phyloP scores from a whole-genome alignment of 2,329 filamentous ascomycete species.

The Botrytis cinerea region DNA sequence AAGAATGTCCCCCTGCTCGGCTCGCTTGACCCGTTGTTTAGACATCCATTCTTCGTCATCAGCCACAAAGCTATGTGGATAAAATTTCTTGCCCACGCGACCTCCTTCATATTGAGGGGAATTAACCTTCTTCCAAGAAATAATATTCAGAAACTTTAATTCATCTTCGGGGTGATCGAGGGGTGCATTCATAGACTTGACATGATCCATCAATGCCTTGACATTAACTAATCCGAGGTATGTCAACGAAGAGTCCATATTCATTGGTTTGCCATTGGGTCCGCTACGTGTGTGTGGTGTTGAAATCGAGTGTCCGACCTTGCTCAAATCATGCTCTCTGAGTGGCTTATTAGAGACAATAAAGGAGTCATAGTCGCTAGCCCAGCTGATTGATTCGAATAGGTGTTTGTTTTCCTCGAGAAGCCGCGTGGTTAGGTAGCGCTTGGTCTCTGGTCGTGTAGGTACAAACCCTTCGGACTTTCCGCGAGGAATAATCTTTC shows the following conservation, averaged over 20 bases:
- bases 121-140: constrained; percentile 28
- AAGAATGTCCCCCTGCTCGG: not conserved
- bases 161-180: not conserved
- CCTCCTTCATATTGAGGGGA: not conserved
- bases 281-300: not conserved
- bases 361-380: not conserved
- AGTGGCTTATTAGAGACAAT: not conserved
- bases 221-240: not conserved
- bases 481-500: too few relatives aligned
- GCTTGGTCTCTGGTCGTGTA: constrained; percentile 1
- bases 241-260: not conserved
- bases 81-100: constrained; percentile 27
- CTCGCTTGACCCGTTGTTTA: not conserved
- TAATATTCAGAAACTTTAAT: constrained; percentile 26
- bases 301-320: not conserved
- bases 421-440: not conserved
- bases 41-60: not conserved
- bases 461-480: not conserved
- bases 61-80: not conserved
- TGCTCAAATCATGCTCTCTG: not conserved
- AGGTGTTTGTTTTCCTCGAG: not conserved
- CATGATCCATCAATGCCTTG: not conserved
- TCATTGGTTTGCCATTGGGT: not conserved
- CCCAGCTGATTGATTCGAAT: not conserved
- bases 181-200: not conserved